Percentiles rank a stretch among this genome's conserved stretches.
Conservation (phyloP, 1,284 basidiomycete species). For the Moesziomyces sp. region DNA sequence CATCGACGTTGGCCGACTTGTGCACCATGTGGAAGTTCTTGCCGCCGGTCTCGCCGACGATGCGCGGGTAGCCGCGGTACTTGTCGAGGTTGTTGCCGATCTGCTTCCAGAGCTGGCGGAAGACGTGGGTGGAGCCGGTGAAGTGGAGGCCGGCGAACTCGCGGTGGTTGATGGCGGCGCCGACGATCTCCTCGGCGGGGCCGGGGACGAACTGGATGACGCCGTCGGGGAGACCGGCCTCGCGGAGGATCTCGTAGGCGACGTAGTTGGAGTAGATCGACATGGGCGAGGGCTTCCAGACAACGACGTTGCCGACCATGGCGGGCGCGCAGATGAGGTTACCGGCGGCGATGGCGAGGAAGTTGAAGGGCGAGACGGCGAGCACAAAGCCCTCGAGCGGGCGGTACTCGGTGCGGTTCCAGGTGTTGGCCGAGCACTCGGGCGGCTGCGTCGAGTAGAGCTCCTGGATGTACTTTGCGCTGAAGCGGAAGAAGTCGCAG, state of each 20-base stretch:
- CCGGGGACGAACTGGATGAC: slow-evolving; percentile 95
- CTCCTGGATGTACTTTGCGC: slow-evolving; percentile 95
- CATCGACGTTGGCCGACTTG: slow-evolving; percentile 83
- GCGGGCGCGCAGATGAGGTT: slow-evolving; percentile 76
- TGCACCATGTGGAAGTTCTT: slow-evolving; percentile 99
- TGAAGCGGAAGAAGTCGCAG: slow-evolving; percentile 93
- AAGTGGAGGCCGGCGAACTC: slow-evolving; percentile 92
- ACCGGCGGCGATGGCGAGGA: slow-evolving; percentile 69
- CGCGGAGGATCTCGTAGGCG: slow-evolving; percentile 87
- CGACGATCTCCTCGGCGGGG: slow-evolving; percentile 61
- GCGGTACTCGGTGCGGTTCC: slow-evolving; percentile 98
- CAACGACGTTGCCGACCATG: slow-evolving; percentile 90
- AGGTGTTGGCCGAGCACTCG: slow-evolving; percentile 84
- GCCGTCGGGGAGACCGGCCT: slow-evolving; percentile 91
- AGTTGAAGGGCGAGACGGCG: slow-evolving; percentile 98
- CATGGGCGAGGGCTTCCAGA: slow-evolving; percentile 98
- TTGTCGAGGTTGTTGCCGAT: slow-evolving; percentile 81
- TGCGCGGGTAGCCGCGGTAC: slow-evolving; percentile 85
- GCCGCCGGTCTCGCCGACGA: slow-evolving; percentile 91
- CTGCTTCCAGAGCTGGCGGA: slow-evolving; percentile 90
- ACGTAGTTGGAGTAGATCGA: slow-evolving; percentile 96
- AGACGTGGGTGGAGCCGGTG: slow-evolving; percentile 94
- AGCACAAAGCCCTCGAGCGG: slow-evolving; percentile 96
- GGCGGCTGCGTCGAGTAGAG: slow-evolving; percentile 89
- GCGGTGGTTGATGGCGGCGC: slow-evolving; percentile 74